These are phyloP conservation scores for Trichoderma atrobrunneum DNA, from an alignment of 2,329 filamentous ascomycete genomes.

Conservation along the genomic window DNA sequence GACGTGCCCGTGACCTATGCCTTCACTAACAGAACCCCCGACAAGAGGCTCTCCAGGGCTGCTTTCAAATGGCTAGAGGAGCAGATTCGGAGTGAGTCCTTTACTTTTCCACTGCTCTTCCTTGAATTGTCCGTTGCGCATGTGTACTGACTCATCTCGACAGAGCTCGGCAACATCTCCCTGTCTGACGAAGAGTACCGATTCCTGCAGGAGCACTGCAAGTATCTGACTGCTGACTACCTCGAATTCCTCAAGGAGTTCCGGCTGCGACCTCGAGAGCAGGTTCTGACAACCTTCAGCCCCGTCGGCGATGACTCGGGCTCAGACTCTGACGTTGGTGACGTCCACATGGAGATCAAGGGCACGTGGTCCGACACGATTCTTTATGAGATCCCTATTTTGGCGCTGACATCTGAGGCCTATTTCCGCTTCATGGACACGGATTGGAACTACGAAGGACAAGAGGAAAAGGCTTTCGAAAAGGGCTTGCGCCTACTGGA, in stretches of 20 bases:
- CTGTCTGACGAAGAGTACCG: constrained; percentile 75
- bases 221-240: constrained; percentile 75
- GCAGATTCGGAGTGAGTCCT: constrained; percentile 72
- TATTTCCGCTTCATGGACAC: constrained; percentile 96
- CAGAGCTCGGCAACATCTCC: constrained; percentile 78
- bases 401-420: constrained; percentile 89
- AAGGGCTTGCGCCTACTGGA: constrained; percentile 79
- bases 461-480: constrained; percentile 77
- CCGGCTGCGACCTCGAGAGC: constrained; percentile 74
- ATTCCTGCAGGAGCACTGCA: constrained; percentile 75
- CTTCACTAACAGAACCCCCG: constrained; percentile 91
- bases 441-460: constrained; percentile 85
- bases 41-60: constrained; percentile 82
- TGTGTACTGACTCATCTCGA: constrained; percentile 27
- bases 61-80: constrained; percentile 82
- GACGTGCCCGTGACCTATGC: constrained; percentile 80
- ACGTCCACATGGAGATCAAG: constrained; percentile 71
- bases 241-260: constrained; percentile 80
- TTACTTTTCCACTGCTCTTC: background rate
- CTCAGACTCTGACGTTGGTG: constrained; percentile 65
- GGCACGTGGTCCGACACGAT: constrained; percentile 94
- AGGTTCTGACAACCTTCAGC: constrained; percentile 69
- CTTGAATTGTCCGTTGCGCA: background rate
- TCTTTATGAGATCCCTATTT: constrained; percentile 91
- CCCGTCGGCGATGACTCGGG: constrained; percentile 55